Evolutionary conservation across 352 stramenopile species (phyloP), one percentile per base, ranked within the genome.

Genomic region (Peronospora belbahrii): DNA sequence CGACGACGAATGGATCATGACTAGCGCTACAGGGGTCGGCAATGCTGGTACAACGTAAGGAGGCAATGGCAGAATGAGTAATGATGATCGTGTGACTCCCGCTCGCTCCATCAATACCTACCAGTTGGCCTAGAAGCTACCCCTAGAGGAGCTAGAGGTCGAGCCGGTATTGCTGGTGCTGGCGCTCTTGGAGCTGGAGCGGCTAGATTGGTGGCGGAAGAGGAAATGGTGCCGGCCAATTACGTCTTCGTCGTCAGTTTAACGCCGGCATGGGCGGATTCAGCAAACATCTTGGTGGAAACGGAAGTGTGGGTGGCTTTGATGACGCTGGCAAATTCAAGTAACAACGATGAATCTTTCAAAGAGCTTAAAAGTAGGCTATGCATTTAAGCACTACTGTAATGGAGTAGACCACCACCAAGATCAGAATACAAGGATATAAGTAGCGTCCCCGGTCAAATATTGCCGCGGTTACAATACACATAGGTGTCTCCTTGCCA

Each of bases 401-500:
- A n/a, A n/a, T n/a, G n/a, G n/a, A n/a, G n/a, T n/a, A n/a, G n/a
- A n/a, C n/a, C n/a, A n/a, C n/a, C n/a, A n/a, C n/a, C n/a, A n/a
- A n/a, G n/a, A n/a, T n/a, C n/a, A n/a, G n/a, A n/a, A n/a, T n/a
- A n/a, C n/a, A n/a, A n/a, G n/a, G n/a, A n/a, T n/a, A n/a, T n/a
- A n/a, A n/a, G n/a, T n/a, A n/a, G n/a, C n/a, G n/a, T n/a, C n/a
- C n/a, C n/a, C n/a, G n/a, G n/a, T n/a, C n/a, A n/a, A n/a, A n/a
- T n/a, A n/a, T n/a, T n/a, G n/a, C n/a, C n/a, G n/a, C n/a, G n/a
- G n/a, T n/a, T n/a, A n/a, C n/a, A n/a, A n/a, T n/a, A n/a, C n/a
- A n/a, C n/a, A n/a, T n/a, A n/a, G 87, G 66, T 23, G 78, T 74
- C 30, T 89, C 74, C 22, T 76, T 85, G 22, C 74, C 78, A 17